These are phyloP conservation scores for Exophiala viscosa DNA, from an alignment of 2,329 filamentous ascomycete species.

Conservation along the genomic window DNA sequence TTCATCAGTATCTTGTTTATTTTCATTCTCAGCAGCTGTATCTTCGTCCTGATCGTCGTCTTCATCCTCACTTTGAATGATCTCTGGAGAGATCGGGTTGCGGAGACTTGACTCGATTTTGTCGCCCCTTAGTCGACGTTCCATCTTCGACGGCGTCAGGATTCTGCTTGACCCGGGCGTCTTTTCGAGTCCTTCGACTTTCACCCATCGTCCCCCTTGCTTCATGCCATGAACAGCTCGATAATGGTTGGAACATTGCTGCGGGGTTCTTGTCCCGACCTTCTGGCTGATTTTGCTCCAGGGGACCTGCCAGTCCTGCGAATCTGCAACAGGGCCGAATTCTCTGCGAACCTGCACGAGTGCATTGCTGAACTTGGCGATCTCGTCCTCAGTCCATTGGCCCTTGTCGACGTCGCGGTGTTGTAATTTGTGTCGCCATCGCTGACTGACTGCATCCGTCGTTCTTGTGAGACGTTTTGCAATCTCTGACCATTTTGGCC, in stretches of 20 bases:
- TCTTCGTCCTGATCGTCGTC: slow-evolving; percentile 11
- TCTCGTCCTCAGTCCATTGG: slow-evolving; percentile 37
- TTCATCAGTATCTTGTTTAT: neutral
- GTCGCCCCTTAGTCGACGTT: slow-evolving; percentile 12
- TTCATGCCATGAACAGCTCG: slow-evolving; percentile 22
- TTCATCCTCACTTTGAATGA: slow-evolving; percentile 18
- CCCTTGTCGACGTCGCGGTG: slow-evolving; percentile 37
- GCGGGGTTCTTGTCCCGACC: slow-evolving; percentile 24
- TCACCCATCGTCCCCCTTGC: slow-evolving; percentile 17
- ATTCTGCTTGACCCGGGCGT: slow-evolving; percentile 13
- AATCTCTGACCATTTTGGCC: slow-evolving; percentile 38
- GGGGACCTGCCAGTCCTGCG: slow-evolving; percentile 29
- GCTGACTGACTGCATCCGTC: slow-evolving; percentile 41
- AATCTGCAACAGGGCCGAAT: slow-evolving; percentile 28
- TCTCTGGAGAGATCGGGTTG: slow-evolving; percentile 10
- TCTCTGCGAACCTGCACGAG: slow-evolving; percentile 26
- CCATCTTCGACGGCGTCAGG: slow-evolving; percentile 24
- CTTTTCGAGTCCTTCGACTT: slow-evolving; percentile 14
- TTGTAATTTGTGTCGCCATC: slow-evolving; percentile 42
- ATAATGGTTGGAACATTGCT: slow-evolving; percentile 29
- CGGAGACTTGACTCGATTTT: neutral
- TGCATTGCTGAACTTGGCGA: slow-evolving; percentile 28
- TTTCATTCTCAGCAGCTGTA: neutral
- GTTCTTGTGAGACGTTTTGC: slow-evolving; percentile 37
- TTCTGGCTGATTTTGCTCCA: slow-evolving; percentile 28